A percentile compares a stretch with the other conserved stretches of the same genome.
These are phyloP conservation scores for Aotearoamyces nothofagi DNA, from an alignment of 2,329 filamentous ascomycete genomes.

Conservation along the genomic window DNA sequence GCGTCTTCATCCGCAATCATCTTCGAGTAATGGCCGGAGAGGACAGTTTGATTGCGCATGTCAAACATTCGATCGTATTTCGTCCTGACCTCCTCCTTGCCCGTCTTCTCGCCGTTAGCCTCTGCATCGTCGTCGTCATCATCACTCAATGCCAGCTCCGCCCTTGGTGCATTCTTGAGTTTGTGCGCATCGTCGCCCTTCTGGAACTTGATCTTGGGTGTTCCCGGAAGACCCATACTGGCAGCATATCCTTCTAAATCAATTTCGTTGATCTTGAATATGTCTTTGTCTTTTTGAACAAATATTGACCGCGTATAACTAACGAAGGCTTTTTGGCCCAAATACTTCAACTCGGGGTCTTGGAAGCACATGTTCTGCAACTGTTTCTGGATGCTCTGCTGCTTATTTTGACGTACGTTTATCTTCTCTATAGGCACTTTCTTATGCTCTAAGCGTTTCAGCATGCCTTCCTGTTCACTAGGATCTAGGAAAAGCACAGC, in stretches of 20 bases:
- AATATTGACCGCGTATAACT: conserved; percentile 77
- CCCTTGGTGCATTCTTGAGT: conserved; percentile 72
- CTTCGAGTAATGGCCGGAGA: conserved; percentile 88
- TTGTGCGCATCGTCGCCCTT: conserved; percentile 80
- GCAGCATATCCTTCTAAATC: conserved; percentile 75
- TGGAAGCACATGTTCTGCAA: conserved; percentile 94
- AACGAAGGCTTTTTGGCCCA: conserved; percentile 91
- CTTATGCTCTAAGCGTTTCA: conserved; percentile 70
- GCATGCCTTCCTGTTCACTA: conserved; percentile 83
- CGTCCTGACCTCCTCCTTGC: conserved; percentile 65
- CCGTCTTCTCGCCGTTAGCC: conserved; percentile 36
- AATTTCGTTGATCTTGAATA: conserved; percentile 73
- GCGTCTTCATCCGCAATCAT: conserved; percentile 51
- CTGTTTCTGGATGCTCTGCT: conserved; percentile 69
- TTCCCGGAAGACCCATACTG: conserved; percentile 77
- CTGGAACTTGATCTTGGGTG: conserved; percentile 84
- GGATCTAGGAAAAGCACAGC: conserved; percentile 88
- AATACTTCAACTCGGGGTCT: conserved; percentile 82
- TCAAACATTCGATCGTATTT: conserved; percentile 99
- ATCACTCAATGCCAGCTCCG: conserved; percentile 43
- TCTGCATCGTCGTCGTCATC: conserved; percentile 42
- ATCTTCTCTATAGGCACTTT: conserved; percentile 81
- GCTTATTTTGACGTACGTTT: conserved; percentile 79
- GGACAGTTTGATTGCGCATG: conserved; percentile 83
- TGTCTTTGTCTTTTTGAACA: conserved; percentile 79